These are phyloP conservation scores for Lodderomyces margitis DNA, from an alignment of 1,139 yeast genomes.

Conservation along the genomic window DNA sequence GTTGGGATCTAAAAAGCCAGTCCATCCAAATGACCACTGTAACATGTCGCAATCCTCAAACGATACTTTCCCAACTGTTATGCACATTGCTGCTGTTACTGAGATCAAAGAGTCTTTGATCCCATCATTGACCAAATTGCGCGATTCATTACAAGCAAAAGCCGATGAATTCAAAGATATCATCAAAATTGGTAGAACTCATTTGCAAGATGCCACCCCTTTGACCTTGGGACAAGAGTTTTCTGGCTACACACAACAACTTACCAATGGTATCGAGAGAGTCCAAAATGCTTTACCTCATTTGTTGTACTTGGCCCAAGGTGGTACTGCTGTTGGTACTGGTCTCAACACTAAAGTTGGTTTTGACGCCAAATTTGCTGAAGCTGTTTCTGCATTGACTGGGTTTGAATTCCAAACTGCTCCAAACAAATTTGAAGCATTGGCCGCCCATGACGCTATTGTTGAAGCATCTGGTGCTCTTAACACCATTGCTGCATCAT, in stretches of 20 bases:
- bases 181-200: constrained; percentile 98
- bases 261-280: constrained; percentile 86
- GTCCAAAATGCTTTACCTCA: constrained; percentile 74
- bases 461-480: constrained; percentile 97
- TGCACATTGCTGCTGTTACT: constrained; percentile 98
- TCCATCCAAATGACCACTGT: constrained; percentile 98
- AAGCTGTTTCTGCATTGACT: constrained; percentile 74
- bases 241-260: constrained; percentile 92
- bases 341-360: constrained; percentile 94
- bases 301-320: constrained; percentile 87
- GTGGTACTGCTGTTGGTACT: constrained; percentile 99
- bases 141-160: constrained; percentile 74
- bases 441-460: constrained; percentile 97
- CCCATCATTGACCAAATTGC: constrained; percentile 76
- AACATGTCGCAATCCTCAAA: constrained; percentile 98
- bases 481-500: constrained; percentile 89
- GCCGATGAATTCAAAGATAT: constrained; percentile 80
- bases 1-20: constrained; percentile 87
- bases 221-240: constrained; percentile 97
- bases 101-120: constrained; percentile 74
- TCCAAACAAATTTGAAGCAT: constrained; percentile 97
- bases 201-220: constrained; percentile 98
- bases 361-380: constrained; percentile 81
- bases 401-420: constrained; percentile 91
- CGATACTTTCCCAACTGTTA: constrained; percentile 98